A percentile compares a stretch with the other conserved stretches of the same genome.
These are phyloP conservation scores for Pythium brachiatum DNA, from an alignment of 352 stramenopile species.

Conservation along the genomic window DNA sequence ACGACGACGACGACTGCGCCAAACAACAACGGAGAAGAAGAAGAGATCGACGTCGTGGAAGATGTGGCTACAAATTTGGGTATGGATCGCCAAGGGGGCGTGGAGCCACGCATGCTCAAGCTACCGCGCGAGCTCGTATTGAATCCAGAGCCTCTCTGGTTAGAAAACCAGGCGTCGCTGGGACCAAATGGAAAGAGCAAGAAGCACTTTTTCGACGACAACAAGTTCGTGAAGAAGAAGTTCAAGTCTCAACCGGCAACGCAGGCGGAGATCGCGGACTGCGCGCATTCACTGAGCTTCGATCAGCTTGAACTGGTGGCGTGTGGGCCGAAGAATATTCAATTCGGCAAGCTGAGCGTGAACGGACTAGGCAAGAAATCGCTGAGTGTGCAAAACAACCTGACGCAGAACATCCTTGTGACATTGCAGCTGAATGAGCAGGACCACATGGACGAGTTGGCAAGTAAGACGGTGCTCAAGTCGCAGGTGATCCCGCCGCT, in stretches of 20 bases:
- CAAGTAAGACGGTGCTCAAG: slow-evolving; percentile 46
- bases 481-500: slow-evolving; percentile 86
- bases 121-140: slow-evolving; percentile 39
- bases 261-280: slow-evolving; percentile 90
- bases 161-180: slow-evolving; percentile 29
- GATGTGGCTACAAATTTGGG: slow-evolving; percentile 42
- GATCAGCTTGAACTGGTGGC: slow-evolving; percentile 73
- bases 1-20: slow-evolving; percentile 24
- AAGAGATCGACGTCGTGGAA: slow-evolving; percentile 43
- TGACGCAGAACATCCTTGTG: slow-evolving; percentile 82
- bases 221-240: slow-evolving; percentile 91
- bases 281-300: slow-evolving; percentile 54
- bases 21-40: slow-evolving; percentile 31
- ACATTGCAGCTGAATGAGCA: slow-evolving; percentile 40
- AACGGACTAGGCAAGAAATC: slow-evolving; percentile 76
- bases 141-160: slow-evolving; percentile 66
- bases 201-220: slow-evolving; percentile 75
- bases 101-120: slow-evolving; percentile 41
- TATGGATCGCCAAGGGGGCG: slow-evolving; percentile 44
- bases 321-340: slow-evolving; percentile 78
- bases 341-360: slow-evolving; percentile 91
- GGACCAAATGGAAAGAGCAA: slow-evolving; percentile 23
- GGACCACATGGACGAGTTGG: slow-evolving; percentile 54
- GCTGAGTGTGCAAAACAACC: slow-evolving; percentile 88
- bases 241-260: slow-evolving; percentile 88